Percentiles rank a stretch among this genome's conserved stretches.
These are phyloP conservation scores for Medicago lupulina DNA, from an alignment of 306 rosid species.

Conservation along the genomic window DNA sequence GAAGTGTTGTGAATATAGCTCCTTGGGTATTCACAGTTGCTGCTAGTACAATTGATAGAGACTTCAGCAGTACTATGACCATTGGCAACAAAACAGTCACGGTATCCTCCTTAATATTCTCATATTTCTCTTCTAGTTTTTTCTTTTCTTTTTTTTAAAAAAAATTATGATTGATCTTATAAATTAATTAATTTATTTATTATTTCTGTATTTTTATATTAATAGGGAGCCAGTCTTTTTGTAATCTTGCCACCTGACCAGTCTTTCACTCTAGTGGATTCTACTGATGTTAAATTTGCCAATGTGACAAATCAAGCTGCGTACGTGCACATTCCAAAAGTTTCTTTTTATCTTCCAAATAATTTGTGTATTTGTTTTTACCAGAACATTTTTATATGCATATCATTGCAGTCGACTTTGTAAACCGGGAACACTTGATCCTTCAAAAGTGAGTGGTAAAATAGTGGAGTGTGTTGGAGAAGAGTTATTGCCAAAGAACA, in stretches of 20 bases:
- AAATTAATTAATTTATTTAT: too few species aligned
- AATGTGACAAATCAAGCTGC: background rate
- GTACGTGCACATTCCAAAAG: background rate
- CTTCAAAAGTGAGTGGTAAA: conserved; percentile 61
- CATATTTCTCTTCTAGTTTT: too few species aligned
- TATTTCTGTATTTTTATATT: background rate
- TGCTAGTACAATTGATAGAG: conserved; percentile 68
- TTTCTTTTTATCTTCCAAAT: too few species aligned
- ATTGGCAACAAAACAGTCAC: conserved; percentile 44
- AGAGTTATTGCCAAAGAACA: conserved; percentile 8
- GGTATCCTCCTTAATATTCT: conserved; percentile 37
- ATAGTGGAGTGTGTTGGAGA: conserved; percentile 57
- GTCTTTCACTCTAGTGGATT: background rate
- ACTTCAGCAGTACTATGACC: conserved; percentile 50
- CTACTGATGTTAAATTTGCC: background rate
- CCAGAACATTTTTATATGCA: too few species aligned
- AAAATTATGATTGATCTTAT: too few species aligned
- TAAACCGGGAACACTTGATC: conserved; percentile 51
- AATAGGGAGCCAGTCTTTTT: conserved; percentile 56
- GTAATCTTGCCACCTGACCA: conserved; percentile 1
- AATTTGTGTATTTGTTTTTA: too few species aligned
- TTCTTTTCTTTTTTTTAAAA: too few species aligned
- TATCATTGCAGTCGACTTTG: conserved; percentile 44
- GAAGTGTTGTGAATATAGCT: conserved; percentile 52
- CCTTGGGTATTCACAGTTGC: conserved; percentile 72